Base-by-base conservation (phyloP, 1,284 basidiomycete species). In the Cronartium quercuum region DNA sequence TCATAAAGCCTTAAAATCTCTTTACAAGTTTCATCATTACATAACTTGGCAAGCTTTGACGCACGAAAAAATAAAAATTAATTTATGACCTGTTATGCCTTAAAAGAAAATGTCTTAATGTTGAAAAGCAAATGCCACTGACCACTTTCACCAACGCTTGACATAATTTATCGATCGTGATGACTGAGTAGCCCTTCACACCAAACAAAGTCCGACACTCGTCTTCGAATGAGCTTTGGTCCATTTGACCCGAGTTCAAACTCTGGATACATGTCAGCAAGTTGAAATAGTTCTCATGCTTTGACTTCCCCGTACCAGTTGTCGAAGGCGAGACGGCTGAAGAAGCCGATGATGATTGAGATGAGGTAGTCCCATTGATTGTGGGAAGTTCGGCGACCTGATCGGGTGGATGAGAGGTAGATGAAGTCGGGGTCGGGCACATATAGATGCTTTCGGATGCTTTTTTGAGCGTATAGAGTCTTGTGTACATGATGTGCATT, bases 171-270 rank as follows among this genome's bases (percentile, higher is more conserved):
- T 97, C 94, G n/a, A 96, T 84, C 0, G 94, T 96, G 81, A 95
- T 96, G 80, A 91, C 87, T 80, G 90, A 89, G 82, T 91, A 95
- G 79, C 93, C 94, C 85, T 93, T 91, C 78, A 89, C 94, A 41
- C 93, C 92, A 84, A 95, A 98, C 86, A 98, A 94, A 87, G 91
- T 92, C 76, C 96, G 85, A 86, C 96, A 88, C 79, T 92, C 91
- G 81, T 98, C 95, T 82, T 98, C 96, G 80, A 93, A 98, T 21
- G 89, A 88, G 38, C 86, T 84, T 80, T 90, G 90, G 82, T 98
- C 95, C 77, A 98, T 85, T 80, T 98, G 94, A 41, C 58, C 42
- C 10, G 51, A 66, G 34, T 74, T 66, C 37, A 66, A 74, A 42
- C 47, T 66, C 51, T 74, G 61, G 24, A 74, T 61, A 13, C 51